phyloP scores from a whole-genome alignment of 345 rosid genomes.

The Aquilaria malaccensis region DNA sequence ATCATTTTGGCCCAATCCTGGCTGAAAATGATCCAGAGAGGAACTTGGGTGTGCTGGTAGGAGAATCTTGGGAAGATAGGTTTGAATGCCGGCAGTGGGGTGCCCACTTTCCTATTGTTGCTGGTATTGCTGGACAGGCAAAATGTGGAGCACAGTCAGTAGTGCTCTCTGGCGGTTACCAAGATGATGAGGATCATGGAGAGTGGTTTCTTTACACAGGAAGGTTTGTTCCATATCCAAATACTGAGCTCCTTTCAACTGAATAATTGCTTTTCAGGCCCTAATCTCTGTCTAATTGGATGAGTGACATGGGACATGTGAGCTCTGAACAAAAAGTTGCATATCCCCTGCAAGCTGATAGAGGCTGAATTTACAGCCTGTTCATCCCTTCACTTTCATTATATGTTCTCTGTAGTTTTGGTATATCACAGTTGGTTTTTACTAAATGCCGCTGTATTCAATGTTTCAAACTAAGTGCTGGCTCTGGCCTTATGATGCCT shows the following conservation, averaged over 20 bases:
- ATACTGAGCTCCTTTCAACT: neutral
- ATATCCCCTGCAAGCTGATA: too few species aligned
- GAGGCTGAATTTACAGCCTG: too few species aligned
- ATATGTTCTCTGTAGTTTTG: too few species aligned
- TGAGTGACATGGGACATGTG: too few species aligned
- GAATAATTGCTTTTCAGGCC: neutral
- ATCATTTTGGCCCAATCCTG: constrained; percentile 65
- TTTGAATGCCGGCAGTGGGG: constrained; percentile 73
- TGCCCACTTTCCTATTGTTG: constrained; percentile 51
- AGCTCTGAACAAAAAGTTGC: too few species aligned
- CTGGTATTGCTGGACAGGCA: constrained; percentile 63
- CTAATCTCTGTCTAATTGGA: too few species aligned
- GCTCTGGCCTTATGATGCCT: too few species aligned
- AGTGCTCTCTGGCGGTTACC: constrained; percentile 61
- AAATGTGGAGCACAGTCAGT: constrained; percentile 57
- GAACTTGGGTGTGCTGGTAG: constrained; percentile 62
- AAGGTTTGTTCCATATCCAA: constrained; percentile 31
- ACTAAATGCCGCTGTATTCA: neutral
- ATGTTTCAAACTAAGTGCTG: neutral
- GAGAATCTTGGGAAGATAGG: constrained; percentile 55
- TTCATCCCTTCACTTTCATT: too few species aligned
- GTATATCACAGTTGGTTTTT: too few species aligned
- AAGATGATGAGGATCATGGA: constrained; percentile 78
- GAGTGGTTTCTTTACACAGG: constrained; percentile 84
- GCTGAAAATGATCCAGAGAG: constrained; percentile 60